Base-by-base conservation (phyloP, 768 basidiomycete genomes). In the Coprinopsis strossmayeri region DNA sequence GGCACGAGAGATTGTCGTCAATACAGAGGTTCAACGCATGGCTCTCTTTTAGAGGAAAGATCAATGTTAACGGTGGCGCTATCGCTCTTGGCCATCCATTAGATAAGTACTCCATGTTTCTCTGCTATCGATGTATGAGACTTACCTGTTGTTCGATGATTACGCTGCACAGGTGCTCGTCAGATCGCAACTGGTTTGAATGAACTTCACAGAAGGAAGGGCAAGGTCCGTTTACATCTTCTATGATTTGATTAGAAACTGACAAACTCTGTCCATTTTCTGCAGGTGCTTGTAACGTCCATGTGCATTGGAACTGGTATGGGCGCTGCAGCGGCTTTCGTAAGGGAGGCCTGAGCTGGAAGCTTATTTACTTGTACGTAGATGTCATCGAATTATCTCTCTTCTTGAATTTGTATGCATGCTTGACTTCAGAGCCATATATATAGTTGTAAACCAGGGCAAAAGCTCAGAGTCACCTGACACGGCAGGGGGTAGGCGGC, bases 231-330 rank as follows among this genome's bases (percentile, higher is more conserved):
- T 32, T 25, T n/a, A 23, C 52, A 23, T 21, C 10, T 21, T 35
- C n/a, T n/a, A n/a, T n/a, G n/a, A n/a, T n/a, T n/a, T n/a, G n/a
- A n/a, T 54, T 55, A 44, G 52, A 27, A 46, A 13, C 12, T 13
- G 34, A 21, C 34, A 20, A 23, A 21, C 42, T 25, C 20, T 32
- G 34, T 18, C 20, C 21, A 21, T 7, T 28, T 50, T 37, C 25
- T 25, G n/a, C 46, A 87, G 87, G 68, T 93, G 5, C 70, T 94
- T 39, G 77, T 91, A n/a, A 91, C 88, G 2, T 82, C 82, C 12
- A 93, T 93, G 90, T 93, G 91, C 59, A 84, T 94, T 46, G 82
- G 85, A 15, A 84, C 84, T 11, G 88, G 91, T n/a, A 91, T 91
- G 89, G 90, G 90, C n/a, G 91, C 89, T 7, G 88, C 87, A 17